Percentiles rank a stretch among this genome's conserved stretches.
Evolutionary conservation across 2,329 filamentous ascomycete genomes (phyloP).

Genomic region (Orbilia blumenaviensis): DNA sequence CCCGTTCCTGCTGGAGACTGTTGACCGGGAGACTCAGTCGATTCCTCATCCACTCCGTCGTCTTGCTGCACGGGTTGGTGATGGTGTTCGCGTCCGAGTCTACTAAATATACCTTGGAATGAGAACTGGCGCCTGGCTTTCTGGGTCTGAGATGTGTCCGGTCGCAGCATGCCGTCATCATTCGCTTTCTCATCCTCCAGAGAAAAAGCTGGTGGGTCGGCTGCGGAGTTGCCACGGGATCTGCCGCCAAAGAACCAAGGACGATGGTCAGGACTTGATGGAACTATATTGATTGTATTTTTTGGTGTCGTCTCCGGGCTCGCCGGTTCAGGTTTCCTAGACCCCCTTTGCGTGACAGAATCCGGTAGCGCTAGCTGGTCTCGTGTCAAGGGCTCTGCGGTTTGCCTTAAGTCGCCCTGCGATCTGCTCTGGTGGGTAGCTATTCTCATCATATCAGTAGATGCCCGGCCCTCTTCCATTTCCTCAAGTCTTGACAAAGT

Average conservation of each 20-base stretch:
- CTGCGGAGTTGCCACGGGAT: conserved; percentile 43
- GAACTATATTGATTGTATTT: conserved; percentile 39
- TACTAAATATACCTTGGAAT: conserved; percentile 82
- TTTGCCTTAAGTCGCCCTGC: conserved; percentile 57
- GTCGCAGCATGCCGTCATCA: conserved; percentile 53
- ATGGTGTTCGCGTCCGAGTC: conserved; percentile 63
- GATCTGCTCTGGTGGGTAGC: conserved; percentile 54
- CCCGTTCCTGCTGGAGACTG: conserved; percentile 16
- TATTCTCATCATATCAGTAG: conserved; percentile 49
- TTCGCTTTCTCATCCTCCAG: conserved; percentile 40
- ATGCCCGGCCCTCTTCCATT: conserved; percentile 52
- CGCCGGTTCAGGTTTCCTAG: background rate
- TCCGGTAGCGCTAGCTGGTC: conserved; percentile 50
- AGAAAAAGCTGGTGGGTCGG: conserved; percentile 59
- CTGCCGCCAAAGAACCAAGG: conserved; percentile 58
- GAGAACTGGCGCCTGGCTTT: conserved; percentile 82
- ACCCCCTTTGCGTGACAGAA: conserved; percentile 33
- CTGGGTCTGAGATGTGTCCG: conserved; percentile 60
- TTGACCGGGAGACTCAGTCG: conserved; percentile 55
- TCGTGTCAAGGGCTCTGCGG: conserved; percentile 60
- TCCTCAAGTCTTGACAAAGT: conserved; percentile 37
- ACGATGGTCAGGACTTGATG: conserved; percentile 60
- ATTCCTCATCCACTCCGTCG: conserved; percentile 49
- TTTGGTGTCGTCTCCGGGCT: conserved; percentile 38
- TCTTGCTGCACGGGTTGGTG: conserved; percentile 59